Conservation (phyloP, 495 filamentous ascomycete genomes). For the Wilcoxina mikolae region DNA sequence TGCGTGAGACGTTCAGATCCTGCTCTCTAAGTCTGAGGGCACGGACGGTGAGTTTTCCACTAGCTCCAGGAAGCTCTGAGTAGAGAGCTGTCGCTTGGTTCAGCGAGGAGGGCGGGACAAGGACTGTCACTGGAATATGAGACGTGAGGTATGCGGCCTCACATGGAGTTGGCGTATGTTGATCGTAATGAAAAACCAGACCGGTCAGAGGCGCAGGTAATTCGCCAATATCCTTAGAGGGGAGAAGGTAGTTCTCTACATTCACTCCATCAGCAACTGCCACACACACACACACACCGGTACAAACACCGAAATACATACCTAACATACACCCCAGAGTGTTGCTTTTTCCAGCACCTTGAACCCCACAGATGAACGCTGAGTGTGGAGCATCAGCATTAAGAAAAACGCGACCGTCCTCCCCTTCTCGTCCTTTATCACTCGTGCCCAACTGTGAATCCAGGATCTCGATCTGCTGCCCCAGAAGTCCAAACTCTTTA, state of each 20-base stretch:
- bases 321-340: not conserved
- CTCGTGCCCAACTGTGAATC: constrained; percentile 1
- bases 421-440: not conserved
- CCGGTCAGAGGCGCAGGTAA: constrained; percentile 14
- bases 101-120: constrained; percentile 23
- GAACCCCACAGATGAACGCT: constrained; percentile 57
- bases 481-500: constrained; percentile 17
- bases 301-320: not conserved
- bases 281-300: not conserved
- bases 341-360: constrained; percentile 64
- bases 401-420: constrained; percentile 11
- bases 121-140: constrained; percentile 15
- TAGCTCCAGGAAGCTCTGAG: constrained; percentile 14
- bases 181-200: constrained; percentile 18
- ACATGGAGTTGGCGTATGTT: constrained; percentile 13
- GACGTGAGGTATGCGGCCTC: constrained; percentile 25
- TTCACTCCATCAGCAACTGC: not conserved
- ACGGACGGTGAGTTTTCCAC: constrained; percentile 9
- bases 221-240: constrained; percentile 1
- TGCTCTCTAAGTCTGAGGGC: constrained; percentile 26
- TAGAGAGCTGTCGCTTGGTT: constrained; percentile 16
- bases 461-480: constrained; percentile 15
- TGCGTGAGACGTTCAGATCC: constrained; percentile 36
- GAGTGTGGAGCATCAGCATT: constrained; percentile 12
- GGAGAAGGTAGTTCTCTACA: constrained; percentile 19